Base-by-base conservation (phyloP, 495 filamentous ascomycete genomes). In the Entonaema liquescens region DNA sequence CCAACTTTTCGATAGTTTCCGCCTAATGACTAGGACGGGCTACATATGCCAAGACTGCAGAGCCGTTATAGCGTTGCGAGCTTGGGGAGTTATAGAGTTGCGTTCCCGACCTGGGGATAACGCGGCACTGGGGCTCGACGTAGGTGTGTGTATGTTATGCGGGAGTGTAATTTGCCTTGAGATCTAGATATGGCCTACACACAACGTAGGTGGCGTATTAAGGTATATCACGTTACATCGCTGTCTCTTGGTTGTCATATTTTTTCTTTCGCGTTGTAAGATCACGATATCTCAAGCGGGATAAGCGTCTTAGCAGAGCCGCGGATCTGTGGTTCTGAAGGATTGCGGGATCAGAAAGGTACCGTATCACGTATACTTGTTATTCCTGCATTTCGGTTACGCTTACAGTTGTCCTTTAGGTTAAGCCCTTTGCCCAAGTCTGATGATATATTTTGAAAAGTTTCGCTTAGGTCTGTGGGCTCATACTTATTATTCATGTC, bases 341-440 rank as follows among this genome's bases (percentile, higher is more conserved):
- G 70, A 72, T 64, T 72, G 31, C 64, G 60, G 70, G 70, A 72
- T 72, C 60, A 72, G 49, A 33, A 54, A 17, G 58, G 56, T 21
- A 35, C 28, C 17, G 23, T 47, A 42, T 33, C 49, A 61, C 15
- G 12, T 26, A 21, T 23, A 47, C 15, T 31, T 0, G 12, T n/a
- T 53, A 29, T 42, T 28, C 53, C 36, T 62, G n/a, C 36, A 64
- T 52, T 54, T 36, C 58, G 62, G 58, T 25, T 66, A 59, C 33
- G 47, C 31, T n/a, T 57, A 21, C 35, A 21, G 23, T 11, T 47
- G 2, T 11, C 42, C 17, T 47, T 21, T 23, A 13, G 3, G 19
- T 47, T 3, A 23, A 11, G 12, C 11, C 12, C 9, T 5, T 47
- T 47, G 3, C 2, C 42, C 4, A 47, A 23, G 19, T 12, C 19